Evolutionary conservation across 257 asterid species (phyloP), one percentile per base, ranked within the genome.

Genomic region (Scutellaria galericulata): DNA sequence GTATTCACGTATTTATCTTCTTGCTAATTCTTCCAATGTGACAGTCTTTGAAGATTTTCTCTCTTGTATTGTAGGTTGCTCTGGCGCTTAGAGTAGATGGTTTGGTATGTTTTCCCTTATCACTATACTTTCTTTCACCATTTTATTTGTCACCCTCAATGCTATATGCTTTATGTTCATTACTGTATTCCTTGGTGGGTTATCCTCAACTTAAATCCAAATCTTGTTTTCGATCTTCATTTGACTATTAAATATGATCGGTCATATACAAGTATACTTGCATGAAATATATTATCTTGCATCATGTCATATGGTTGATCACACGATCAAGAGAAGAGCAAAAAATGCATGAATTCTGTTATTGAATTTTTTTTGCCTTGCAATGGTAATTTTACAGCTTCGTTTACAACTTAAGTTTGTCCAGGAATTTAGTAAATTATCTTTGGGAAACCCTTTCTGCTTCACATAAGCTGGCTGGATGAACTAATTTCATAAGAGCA

Each of bases 1-100:
- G 98, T 95, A 84, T 62, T 83, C 56, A 42, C 52, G 31, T 74
- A 57, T n/a, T 64, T 74, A 50, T 75, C 48, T 72, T 79, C 47
- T 47, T 60, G 9, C 18, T 47, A 9, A 9, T 44, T 69, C 39
- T 68, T 55, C 40, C 53, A 31, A 3, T 46, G 8, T 57, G 44
- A 52, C 75, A 61, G 47, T 37, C 41, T 46, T 63, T 73, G 67
- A 73, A n/a, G 72, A 68, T 72, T 72, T 55, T 20, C 45, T 81
- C 74, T 81, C 71, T 66, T 56, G 14, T 71, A 37, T 62, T 86
- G 81, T 81, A 95, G 99, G 99, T 90, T 77, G 96, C 98, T 66
- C 90, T 92, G 77, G 96, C 97, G 68, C 96, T 95, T 56, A 97
- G 91, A 13, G 85, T 90, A 31, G 97, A 95, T 75, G 99, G 99